phyloP scores from a whole-genome alignment of 768 basidiomycete genomes.

The Daedaleopsis nitida region DNA sequence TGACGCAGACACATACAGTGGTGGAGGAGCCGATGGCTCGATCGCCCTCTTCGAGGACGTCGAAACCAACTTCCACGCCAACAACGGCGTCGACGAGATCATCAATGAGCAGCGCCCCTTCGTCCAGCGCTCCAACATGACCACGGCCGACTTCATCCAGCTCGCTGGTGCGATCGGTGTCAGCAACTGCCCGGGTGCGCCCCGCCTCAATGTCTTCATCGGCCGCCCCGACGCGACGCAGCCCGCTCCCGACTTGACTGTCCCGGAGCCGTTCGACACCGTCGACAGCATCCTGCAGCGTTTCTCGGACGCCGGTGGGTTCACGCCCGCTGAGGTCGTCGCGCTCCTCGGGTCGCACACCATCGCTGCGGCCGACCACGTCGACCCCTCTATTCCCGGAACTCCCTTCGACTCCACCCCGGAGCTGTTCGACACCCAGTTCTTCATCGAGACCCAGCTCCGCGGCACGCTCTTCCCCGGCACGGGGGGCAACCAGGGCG shows the following conservation, averaged over 20 bases:
- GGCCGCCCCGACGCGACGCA: constrained; percentile 28
- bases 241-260: constrained; percentile 26
- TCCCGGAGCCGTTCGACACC: constrained; percentile 30
- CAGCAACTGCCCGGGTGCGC: constrained; percentile 36
- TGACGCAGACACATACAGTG: constrained; percentile 11
- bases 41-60: constrained; percentile 46
- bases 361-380: constrained; percentile 29
- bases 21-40: constrained; percentile 46
- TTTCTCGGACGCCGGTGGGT: constrained; percentile 27
- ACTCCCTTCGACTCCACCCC: constrained; percentile 34
- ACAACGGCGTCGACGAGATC: constrained; percentile 31
- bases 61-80: constrained; percentile 45
- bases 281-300: constrained; percentile 28
- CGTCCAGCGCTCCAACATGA: constrained; percentile 23
- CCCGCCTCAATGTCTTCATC: constrained; percentile 38
- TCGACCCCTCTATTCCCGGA: constrained; percentile 29
- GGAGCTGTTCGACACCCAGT: constrained; percentile 29
- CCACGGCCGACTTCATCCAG: constrained; percentile 30
- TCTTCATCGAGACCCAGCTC: constrained; percentile 34
- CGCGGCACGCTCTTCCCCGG: constrained; percentile 33
- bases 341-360: constrained; percentile 27
- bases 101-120: constrained; percentile 26
- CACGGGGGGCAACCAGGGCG: constrained; percentile 31
- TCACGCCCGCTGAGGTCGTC: constrained; percentile 27
- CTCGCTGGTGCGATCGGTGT: constrained; percentile 21